phyloP scores from a whole-genome alignment of 495 filamentous ascomycete genomes.

The Penicillium steckii region DNA sequence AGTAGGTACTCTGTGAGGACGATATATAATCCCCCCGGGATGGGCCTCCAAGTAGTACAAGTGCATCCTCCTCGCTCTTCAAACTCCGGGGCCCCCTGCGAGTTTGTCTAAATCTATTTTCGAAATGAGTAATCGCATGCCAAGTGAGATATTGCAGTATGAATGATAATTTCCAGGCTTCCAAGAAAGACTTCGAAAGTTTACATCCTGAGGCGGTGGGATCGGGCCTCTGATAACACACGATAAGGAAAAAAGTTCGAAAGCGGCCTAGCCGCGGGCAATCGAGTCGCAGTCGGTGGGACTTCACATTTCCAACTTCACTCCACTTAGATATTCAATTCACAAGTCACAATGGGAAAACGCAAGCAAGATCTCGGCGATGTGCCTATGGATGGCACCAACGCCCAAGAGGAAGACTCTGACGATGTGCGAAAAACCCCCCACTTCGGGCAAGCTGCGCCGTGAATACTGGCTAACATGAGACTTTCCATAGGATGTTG shows the following conservation, averaged over 20 bases:
- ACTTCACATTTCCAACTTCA: slow-evolving; percentile 10
- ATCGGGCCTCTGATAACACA: slow-evolving; percentile 18
- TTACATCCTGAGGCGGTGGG: no score
- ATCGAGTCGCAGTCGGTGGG: slow-evolving; percentile 10
- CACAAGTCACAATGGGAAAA: slow-evolving; percentile 45
- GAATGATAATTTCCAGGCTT: no score
- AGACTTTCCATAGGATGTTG: slow-evolving; percentile 63
- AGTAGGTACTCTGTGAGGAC: no score
- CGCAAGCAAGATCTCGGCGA: slow-evolving; percentile 50
- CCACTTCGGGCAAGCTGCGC: not conserved
- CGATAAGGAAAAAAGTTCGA: slow-evolving; percentile 31
- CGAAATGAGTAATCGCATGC: no score
- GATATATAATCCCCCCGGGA: no score
- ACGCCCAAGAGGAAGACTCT: slow-evolving; percentile 33
- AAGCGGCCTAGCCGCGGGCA: slow-evolving; percentile 12
- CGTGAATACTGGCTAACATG: slow-evolving; percentile 1
- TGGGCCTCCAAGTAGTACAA: no score
- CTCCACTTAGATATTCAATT: slow-evolving; percentile 1
- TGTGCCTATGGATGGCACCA: slow-evolving; percentile 41
- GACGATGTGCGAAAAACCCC: slow-evolving; percentile 37
- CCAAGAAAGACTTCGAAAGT: no score
- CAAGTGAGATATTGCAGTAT: no score
- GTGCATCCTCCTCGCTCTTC: no score
- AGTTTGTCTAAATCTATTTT: no score
- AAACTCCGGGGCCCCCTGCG: no score